Evolutionary conservation across 1,139 yeast species (phyloP).

Genomic region (Kurtzmaniella natalensis): DNA sequence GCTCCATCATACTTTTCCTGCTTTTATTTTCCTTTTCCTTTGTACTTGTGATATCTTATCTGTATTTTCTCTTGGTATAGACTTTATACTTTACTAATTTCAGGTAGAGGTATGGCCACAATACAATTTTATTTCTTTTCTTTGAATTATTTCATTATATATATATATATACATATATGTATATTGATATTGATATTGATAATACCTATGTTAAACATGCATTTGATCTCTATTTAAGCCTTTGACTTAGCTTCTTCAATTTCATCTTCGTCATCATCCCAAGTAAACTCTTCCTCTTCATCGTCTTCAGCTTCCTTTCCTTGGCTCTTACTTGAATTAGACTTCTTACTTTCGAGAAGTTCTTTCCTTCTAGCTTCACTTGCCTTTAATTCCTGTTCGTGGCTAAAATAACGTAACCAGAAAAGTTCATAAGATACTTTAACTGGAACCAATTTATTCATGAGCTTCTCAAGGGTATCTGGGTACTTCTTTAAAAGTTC

Average conservation of each 20-base stretch:
- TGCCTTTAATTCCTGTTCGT: slow-evolving; percentile 50
- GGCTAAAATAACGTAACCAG: slow-evolving; percentile 71
- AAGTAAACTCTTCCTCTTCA: slow-evolving; percentile 47
- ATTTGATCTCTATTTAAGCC: not conserved
- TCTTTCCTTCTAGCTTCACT: slow-evolving; percentile 67
- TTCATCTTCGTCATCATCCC: slow-evolving; percentile 64
- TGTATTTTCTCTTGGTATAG: no score
- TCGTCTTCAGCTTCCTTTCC: slow-evolving; percentile 37
- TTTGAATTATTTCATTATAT: no score
- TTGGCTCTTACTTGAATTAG: slow-evolving; percentile 24
- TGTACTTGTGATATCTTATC: no score
- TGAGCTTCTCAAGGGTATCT: slow-evolving; percentile 47
- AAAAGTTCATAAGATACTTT: slow-evolving; percentile 56
- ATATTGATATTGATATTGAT: no score
- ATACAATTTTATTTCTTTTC: no score
- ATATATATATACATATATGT: no score
- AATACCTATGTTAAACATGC: no score
- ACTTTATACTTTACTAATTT: no score
- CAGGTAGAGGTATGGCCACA: no score
- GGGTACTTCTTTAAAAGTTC: slow-evolving; percentile 45
- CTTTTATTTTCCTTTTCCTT: no score
- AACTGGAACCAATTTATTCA: slow-evolving; percentile 67
- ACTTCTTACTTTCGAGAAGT: slow-evolving; percentile 37
- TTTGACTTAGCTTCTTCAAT: slow-evolving; percentile 19
- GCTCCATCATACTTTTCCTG: no score